Percentiles rank a stretch among this genome's conserved stretches.
phyloP scores from a whole-genome alignment of 371 early-diverging fungal species.

The Mycotypha africana region DNA sequence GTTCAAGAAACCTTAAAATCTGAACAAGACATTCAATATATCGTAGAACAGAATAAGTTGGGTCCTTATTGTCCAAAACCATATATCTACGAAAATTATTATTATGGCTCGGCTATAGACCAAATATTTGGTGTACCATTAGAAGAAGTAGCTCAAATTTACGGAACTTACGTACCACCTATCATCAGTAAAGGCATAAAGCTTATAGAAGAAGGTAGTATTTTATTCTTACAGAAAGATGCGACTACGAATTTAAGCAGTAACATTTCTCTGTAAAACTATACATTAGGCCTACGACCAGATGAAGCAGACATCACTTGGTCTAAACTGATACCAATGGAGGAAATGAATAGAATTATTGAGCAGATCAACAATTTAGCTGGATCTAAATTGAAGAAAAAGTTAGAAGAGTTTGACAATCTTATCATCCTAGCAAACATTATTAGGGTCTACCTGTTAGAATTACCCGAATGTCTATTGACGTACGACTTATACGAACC shows the following conservation, averaged over 20 bases:
- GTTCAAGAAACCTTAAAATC: slow-evolving; percentile 75
- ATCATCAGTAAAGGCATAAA: slow-evolving; percentile 46
- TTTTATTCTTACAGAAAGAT: too few relatives aligned
- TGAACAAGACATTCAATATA: slow-evolving; percentile 67
- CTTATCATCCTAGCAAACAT: slow-evolving; percentile 52
- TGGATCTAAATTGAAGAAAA: slow-evolving; percentile 39
- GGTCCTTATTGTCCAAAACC: slow-evolving; percentile 69
- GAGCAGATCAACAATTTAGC: slow-evolving; percentile 47
- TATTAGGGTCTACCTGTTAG: slow-evolving; percentile 61
- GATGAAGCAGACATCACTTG: too few relatives aligned
- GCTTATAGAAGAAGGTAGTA: slow-evolving; percentile 33
- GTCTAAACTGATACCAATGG: slow-evolving; percentile 40
- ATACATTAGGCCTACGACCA: background rate
- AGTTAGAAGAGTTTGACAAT: slow-evolving; percentile 45
- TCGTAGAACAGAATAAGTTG: slow-evolving; percentile 69
- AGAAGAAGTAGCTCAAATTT: slow-evolving; percentile 55
- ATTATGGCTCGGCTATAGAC: slow-evolving; percentile 54
- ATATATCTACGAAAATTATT: slow-evolving; percentile 62
- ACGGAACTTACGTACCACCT: slow-evolving; percentile 54
- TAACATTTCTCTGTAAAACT: too few relatives aligned
- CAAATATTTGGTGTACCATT: slow-evolving; percentile 74
- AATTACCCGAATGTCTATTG: slow-evolving; percentile 66
- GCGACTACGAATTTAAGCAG: too few relatives aligned
- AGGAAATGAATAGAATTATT: slow-evolving; percentile 43
- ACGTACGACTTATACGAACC: slow-evolving; percentile 71